Conservation (phyloP, 2,329 filamentous ascomycete genomes). For the Phyllosticta citriasiana region DNA sequence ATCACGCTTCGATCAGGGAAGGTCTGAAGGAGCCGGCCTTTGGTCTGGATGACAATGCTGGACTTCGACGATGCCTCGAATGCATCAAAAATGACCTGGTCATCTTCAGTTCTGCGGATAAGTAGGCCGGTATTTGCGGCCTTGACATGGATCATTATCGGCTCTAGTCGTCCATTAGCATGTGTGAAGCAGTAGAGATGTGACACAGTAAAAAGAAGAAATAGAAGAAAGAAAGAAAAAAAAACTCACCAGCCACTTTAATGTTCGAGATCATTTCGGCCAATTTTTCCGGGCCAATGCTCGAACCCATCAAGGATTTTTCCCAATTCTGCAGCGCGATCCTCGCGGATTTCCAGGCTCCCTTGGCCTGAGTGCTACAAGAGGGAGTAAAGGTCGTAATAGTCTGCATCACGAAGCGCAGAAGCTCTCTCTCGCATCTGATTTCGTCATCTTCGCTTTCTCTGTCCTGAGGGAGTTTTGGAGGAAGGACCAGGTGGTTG, state of each 20-base stretch:
- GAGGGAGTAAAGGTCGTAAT: not conserved
- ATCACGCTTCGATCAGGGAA: slow-evolving; percentile 36
- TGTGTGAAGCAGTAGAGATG: not conserved
- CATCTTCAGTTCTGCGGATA: slow-evolving; percentile 19
- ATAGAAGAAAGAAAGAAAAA: too few relatives aligned
- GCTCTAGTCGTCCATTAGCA: not conserved
- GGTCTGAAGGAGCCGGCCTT: slow-evolving; percentile 31
- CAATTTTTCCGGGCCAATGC: too few relatives aligned
- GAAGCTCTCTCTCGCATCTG: not conserved
- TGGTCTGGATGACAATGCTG: slow-evolving; percentile 25
- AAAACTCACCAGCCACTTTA: too few relatives aligned
- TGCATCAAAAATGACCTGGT: slow-evolving; percentile 28
- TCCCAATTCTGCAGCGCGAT: not conserved
- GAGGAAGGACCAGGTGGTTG: slow-evolving; percentile 41
- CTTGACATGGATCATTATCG: slow-evolving; percentile 26
- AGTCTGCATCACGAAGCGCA: not conserved
- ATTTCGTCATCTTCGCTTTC: slow-evolving; percentile 14
- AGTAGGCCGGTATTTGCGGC: slow-evolving; percentile 40
- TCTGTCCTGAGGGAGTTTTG: slow-evolving; percentile 34
- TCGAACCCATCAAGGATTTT: not conserved
- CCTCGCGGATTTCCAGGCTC: not conserved
- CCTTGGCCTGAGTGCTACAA: not conserved
- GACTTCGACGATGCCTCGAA: slow-evolving; percentile 40
- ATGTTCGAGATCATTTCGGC: too few relatives aligned
- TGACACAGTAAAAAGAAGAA: too few relatives aligned